These are phyloP conservation scores for Acacia concinna DNA, from an alignment of 331 rosid species.

Conservation along the genomic window DNA sequence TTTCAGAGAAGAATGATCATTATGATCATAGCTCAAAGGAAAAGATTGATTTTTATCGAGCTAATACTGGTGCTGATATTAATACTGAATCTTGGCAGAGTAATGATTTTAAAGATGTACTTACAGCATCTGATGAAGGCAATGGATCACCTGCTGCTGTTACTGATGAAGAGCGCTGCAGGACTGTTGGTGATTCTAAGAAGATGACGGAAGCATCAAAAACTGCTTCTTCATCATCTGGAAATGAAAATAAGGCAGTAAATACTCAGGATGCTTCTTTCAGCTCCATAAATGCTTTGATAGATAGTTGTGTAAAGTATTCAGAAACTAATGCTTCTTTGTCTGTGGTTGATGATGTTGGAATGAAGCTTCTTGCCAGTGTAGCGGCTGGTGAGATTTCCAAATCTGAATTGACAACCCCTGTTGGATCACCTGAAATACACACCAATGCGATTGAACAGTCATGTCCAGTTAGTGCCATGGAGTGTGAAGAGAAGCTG, in stretches of 20 bases:
- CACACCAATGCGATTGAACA: conserved; percentile 43
- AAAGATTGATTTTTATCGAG: conserved; percentile 45
- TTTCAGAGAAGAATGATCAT: conserved; percentile 56
- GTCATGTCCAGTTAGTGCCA: conserved; percentile 40
- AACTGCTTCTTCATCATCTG: conserved; percentile 48
- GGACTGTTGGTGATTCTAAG: conserved; percentile 44
- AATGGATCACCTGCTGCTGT: conserved; percentile 44
- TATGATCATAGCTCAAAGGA: conserved; percentile 42
- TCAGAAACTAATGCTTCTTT: conserved; percentile 62
- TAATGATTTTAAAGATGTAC: conserved; percentile 52
- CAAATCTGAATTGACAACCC: conserved; percentile 62
- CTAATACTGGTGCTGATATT: conserved; percentile 43
- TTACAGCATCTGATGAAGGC: conserved; percentile 57
- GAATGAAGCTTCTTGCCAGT: conserved; percentile 86
- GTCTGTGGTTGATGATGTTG: conserved; percentile 64
- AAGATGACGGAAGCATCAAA: conserved; percentile 39
- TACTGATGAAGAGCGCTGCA: conserved; percentile 42
- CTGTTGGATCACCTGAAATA: conserved; percentile 55
- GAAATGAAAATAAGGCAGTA: conserved; percentile 40
- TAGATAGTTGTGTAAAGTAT: conserved; percentile 79
- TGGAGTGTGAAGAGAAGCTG: conserved; percentile 31
- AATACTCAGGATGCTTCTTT: conserved; percentile 67
- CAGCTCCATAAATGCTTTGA: conserved; percentile 76
- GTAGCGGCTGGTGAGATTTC: conserved; percentile 87
- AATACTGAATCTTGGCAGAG: conserved; percentile 51